Base-by-base conservation (phyloP, 495 filamentous ascomycete genomes). In the Lepraria neglecta region DNA sequence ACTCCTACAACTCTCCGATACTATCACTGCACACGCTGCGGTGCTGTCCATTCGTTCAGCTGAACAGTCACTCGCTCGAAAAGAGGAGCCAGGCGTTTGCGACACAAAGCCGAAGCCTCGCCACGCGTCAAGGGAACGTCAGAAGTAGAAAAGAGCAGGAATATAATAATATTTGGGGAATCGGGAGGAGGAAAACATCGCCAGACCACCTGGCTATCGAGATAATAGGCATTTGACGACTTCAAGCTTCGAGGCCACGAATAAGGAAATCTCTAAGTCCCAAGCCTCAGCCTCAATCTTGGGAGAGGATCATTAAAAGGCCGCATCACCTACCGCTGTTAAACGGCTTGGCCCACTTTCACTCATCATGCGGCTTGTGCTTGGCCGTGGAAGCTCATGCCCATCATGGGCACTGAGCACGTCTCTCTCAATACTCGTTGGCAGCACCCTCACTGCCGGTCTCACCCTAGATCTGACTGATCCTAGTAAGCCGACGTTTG, bases 391-490 rank as follows among this genome's bases (percentile, higher is more conserved):
- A 43, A 45, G 43, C 17, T 46, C 56, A 43, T 28, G 42, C 27
- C 54, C 44, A 17, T 56, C 63, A 53, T 65, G 63, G 64, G 1
- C 55, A 45, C 35, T 58, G 24, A 53, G 46, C 6, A 53, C 38
- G 38, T 58, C 50, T 30, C 21, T 62, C n/a, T 27, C 65, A 58
- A 38, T 69, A 21, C 47, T 69, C 43, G 47, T 43, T 44, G 52
- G 59, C 27, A 62, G 44, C 19, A 52, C 52, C 44, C 21, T 69
- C 30, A 52, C 59, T 9, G 19, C 51, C 12, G 68, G 33, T 9
- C 56, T 67, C 7, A 15, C 55, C 40, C 53, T 71, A 21, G 63
- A 71, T 40, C 15, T 69, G 3, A 58, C 52, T 17, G 46, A 59
- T 51, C 52, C 68, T 46, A 65, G 69, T 69, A 56, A 15, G 65